These are phyloP conservation scores for Cryptococcus sp. DNA, from an alignment of 1,284 basidiomycete species.

Conservation along the genomic window DNA sequence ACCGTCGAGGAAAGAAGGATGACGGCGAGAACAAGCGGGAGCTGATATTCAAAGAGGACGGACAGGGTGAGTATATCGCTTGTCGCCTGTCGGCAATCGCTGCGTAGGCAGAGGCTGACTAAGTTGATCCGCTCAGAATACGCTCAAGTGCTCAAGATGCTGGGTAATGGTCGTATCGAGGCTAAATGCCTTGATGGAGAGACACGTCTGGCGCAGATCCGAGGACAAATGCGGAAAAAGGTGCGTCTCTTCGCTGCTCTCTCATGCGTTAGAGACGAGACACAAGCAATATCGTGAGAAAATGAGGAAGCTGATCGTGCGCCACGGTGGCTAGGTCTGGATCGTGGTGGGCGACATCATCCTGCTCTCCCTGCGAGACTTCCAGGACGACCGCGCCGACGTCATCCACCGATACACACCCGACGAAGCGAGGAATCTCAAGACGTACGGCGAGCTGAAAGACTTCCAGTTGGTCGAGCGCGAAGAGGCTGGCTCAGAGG, in stretches of 20 bases:
- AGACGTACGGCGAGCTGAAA: conserved; percentile 96
- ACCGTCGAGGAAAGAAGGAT: conserved; percentile 99
- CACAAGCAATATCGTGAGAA: too few relatives aligned
- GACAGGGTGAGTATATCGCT: conserved; percentile 65
- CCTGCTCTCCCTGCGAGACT: conserved; percentile 92
- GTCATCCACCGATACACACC: conserved; percentile 99
- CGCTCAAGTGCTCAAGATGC: conserved; percentile 97
- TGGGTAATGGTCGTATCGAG: conserved; percentile 96
- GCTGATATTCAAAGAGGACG: conserved; percentile 97
- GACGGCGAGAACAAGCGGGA: conserved; percentile 98
- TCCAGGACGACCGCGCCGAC: conserved; percentile 99
- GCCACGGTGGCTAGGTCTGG: conserved; percentile 72
- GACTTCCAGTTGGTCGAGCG: conserved; percentile 99
- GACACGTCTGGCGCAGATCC: conserved; percentile 95
- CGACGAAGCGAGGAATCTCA: conserved; percentile 77
- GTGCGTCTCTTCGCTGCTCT: conserved; percentile 55
- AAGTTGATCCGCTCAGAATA: conserved; percentile 65
- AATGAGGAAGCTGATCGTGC: too few relatives aligned
- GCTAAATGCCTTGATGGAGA: conserved; percentile 98
- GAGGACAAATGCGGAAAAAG: conserved; percentile 99
- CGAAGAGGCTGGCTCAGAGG: conserved; percentile 64
- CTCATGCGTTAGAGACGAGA: too few relatives aligned
- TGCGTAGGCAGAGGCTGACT: not conserved
- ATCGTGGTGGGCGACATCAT: conserved; percentile 99
- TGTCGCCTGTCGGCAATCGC: not conserved